A percentile compares a stretch with the other conserved stretches of the same genome.
These are phyloP conservation scores for Astrocystis sublimbata DNA, from an alignment of 495 filamentous ascomycete species.

Conservation along the genomic window DNA sequence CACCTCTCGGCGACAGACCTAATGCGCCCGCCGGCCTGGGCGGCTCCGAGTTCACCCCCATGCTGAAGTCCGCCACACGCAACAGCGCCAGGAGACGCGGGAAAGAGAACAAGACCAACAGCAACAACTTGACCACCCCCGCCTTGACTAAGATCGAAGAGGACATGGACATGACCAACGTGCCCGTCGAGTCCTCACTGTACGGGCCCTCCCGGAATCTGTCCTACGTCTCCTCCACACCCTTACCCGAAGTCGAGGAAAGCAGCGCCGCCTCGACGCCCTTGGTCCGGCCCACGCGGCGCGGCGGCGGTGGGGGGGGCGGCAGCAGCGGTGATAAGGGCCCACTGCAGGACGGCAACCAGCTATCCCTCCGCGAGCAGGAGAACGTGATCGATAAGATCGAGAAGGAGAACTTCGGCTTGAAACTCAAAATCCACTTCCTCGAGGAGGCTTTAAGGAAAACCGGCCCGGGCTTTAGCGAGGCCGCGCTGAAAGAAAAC, in stretches of 20 bases:
- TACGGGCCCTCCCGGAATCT: constrained; percentile 61
- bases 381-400: constrained; percentile 94
- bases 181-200: constrained; percentile 64
- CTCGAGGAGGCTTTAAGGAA: constrained; percentile 78
- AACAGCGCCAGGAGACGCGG: constrained; percentile 69
- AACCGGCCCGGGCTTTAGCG: constrained; percentile 82
- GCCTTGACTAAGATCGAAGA: constrained; percentile 62
- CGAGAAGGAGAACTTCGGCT: constrained; percentile 84
- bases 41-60: constrained; percentile 85
- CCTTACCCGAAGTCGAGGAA: constrained; percentile 67
- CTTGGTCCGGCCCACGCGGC: constrained; percentile 61
- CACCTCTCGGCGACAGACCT: constrained; percentile 66
- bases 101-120: constrained; percentile 47
- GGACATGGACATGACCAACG: constrained; percentile 66
- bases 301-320: no score
- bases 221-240: constrained; percentile 54
- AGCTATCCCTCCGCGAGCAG: constrained; percentile 87
- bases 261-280: constrained; percentile 83
- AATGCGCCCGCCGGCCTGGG: constrained; percentile 63
- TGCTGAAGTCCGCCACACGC: constrained; percentile 85
- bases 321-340: no score
- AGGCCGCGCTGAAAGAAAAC: constrained; percentile 86
- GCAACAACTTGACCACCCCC: constrained; percentile 63
- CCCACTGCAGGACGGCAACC: constrained; percentile 76
- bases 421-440: constrained; percentile 81